Evolutionary conservation across 345 rosid species (phyloP).

Genomic region (Cardamine resedifolia): DNA sequence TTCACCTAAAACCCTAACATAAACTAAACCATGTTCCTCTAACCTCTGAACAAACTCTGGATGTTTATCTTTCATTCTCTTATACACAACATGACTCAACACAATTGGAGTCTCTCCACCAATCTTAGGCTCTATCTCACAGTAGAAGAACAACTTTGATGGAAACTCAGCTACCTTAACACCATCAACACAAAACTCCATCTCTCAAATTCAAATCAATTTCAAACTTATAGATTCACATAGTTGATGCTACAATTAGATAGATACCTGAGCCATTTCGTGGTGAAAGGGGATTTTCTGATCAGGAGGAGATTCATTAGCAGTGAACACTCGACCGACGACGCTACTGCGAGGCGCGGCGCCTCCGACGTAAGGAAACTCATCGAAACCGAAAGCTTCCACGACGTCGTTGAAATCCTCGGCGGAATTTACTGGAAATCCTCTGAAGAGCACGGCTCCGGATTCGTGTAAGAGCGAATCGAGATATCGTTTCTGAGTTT

Average conservation of each 20-base stretch:
- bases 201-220: background rate
- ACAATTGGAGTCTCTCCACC: constrained; percentile 96
- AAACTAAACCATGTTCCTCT: constrained; percentile 73
- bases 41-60: constrained; percentile 65
- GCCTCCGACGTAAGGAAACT: constrained; percentile 88
- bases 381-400: constrained; percentile 83
- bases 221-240: background rate
- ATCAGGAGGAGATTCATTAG: constrained; percentile 93
- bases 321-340: constrained; percentile 86
- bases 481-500: constrained; percentile 50
- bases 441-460: constrained; percentile 75
- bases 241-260: too few relatives aligned
- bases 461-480: constrained; percentile 58
- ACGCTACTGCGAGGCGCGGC: constrained; percentile 80
- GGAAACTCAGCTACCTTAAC: constrained; percentile 88
- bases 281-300: constrained; percentile 93
- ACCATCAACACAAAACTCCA: background rate
- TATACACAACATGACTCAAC: constrained; percentile 75
- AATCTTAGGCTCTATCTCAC: constrained; percentile 80
- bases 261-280: constrained; percentile 99
- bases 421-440: constrained; percentile 59
- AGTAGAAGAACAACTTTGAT: constrained; percentile 80
- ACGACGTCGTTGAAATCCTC: constrained; percentile 82
- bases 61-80: constrained; percentile 65
- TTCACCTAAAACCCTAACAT: constrained; percentile 69